These are phyloP conservation scores for Candida chilensis DNA, from an alignment of 805 yeast genomes.

Conservation along the genomic window DNA sequence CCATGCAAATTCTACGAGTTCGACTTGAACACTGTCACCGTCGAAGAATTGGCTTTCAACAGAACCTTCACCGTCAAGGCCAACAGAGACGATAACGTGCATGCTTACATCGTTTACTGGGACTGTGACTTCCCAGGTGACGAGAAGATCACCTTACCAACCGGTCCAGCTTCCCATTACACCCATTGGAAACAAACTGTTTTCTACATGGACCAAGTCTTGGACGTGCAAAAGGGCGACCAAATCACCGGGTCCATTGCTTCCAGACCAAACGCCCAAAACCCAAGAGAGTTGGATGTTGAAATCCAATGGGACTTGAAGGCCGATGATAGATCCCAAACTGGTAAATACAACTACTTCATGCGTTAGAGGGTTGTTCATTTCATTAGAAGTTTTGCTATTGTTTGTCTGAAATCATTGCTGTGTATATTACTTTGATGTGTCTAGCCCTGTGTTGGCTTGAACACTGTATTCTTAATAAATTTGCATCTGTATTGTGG, in stretches of 20 bases:
- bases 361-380: constrained; percentile 52
- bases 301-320: constrained; percentile 50
- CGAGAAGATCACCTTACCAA: constrained; percentile 67
- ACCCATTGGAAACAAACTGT: constrained; percentile 99
- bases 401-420: too few species aligned
- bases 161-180: constrained; percentile 90
- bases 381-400: too few species aligned
- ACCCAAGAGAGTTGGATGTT: constrained; percentile 88
- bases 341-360: constrained; percentile 57
- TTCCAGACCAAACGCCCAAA: constrained; percentile 64
- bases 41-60: constrained; percentile 74
- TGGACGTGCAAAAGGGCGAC: constrained; percentile 74
- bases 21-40: constrained; percentile 82
- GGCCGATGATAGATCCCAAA: constrained; percentile 42
- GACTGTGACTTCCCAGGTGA: constrained; percentile 81
- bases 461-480: too few species aligned
- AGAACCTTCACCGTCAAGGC: constrained; percentile 64
- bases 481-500: too few species aligned
- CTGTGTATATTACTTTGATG: too few species aligned
- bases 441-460: too few species aligned
- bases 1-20: constrained; percentile 65
- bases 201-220: constrained; percentile 77
- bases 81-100: constrained; percentile 71
- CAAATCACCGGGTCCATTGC: constrained; percentile 59
- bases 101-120: constrained; percentile 91